Conservation (phyloP, 495 filamentous ascomycete genomes). For the Penicillium nucicola region DNA sequence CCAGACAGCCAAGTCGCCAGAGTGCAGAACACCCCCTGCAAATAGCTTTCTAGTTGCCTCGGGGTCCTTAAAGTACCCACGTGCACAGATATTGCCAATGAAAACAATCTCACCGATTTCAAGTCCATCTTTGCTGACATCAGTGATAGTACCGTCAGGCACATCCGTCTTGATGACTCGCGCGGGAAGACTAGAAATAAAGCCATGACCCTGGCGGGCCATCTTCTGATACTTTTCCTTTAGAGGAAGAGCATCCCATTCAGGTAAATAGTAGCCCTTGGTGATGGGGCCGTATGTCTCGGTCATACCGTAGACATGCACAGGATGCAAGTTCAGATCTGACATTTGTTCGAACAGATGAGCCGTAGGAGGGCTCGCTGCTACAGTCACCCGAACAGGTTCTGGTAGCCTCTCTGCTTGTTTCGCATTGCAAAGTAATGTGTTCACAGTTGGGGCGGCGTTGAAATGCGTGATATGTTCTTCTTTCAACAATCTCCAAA, state of each 20-base stretch:
- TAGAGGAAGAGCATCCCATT: conserved; percentile 67
- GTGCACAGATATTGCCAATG: conserved; percentile 84
- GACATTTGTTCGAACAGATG: conserved; percentile 93
- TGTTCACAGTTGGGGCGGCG: conserved; percentile 95
- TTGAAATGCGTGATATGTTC: conserved; percentile 92
- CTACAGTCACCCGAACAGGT: conserved; percentile 85
- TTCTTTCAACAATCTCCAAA: conserved; percentile 82
- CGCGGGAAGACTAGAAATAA: conserved; percentile 75
- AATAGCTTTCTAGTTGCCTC: conserved; percentile 87
- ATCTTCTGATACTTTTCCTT: conserved; percentile 79
- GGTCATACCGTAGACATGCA: conserved; percentile 93
- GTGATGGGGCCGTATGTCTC: conserved; percentile 97
- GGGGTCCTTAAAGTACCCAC: conserved; percentile 87
- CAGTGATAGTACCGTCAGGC: conserved; percentile 61
- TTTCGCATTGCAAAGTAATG: conserved; percentile 73
- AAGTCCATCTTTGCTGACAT: conserved; percentile 76
- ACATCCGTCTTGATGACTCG: conserved; percentile 79
- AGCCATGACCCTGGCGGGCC: conserved; percentile 94
- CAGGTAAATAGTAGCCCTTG: conserved; percentile 81
- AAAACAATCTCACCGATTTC: conserved; percentile 96
- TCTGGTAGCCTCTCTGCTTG: conserved; percentile 66
- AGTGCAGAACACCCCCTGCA: conserved; percentile 80
- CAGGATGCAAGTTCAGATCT: conserved; percentile 78
- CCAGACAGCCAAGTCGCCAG: conserved; percentile 90
- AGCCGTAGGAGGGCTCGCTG: conserved; percentile 83